Percentiles rank a stretch among this genome's conserved stretches.
phyloP scores from a whole-genome alignment of 352 stramenopile species.

The Phytopythium aichiense region DNA sequence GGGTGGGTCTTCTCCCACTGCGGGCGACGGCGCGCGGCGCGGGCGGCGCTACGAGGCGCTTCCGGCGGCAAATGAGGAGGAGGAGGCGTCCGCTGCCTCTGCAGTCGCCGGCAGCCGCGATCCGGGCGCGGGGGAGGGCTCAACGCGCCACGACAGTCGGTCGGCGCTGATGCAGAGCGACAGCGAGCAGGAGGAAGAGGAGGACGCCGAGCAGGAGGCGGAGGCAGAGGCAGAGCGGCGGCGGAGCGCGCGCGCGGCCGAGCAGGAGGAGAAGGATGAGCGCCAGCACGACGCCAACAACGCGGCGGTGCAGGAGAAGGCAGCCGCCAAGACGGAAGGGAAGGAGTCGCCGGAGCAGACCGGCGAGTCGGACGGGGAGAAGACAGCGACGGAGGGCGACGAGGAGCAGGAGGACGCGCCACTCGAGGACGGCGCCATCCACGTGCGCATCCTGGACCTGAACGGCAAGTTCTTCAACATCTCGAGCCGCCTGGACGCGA shows the following conservation, averaged over 20 bases:
- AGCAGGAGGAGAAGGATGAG: conserved; percentile 10
- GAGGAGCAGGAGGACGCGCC: conserved; percentile 13
- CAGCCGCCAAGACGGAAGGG: conserved; percentile 3
- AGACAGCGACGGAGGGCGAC: background rate
- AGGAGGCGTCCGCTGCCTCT: conserved; percentile 22
- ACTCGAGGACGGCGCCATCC: conserved; percentile 35
- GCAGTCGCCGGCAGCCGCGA: conserved; percentile 17
- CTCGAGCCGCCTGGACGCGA: conserved; percentile 59
- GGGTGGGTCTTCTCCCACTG: conserved; percentile 23
- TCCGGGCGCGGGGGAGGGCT: background rate
- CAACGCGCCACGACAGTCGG: conserved; percentile 9
- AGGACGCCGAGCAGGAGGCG: conserved; percentile 18
- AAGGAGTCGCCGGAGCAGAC: conserved; percentile 6
- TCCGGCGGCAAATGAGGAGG: conserved; percentile 33
- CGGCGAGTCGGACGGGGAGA: conserved; percentile 7
- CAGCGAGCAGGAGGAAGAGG: conserved; percentile 16
- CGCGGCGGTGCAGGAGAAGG: conserved; percentile 12
- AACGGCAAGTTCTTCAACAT: conserved; percentile 87
- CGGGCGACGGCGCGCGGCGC: conserved; percentile 25
- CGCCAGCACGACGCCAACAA: conserved; percentile 14
- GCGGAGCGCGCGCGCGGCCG: conserved; percentile 6
- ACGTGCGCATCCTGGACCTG: conserved; percentile 76
- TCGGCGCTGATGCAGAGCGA: conserved; percentile 30
- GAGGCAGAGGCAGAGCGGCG: conserved; percentile 10
- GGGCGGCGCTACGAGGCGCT: conserved; percentile 57